Base-by-base conservation (phyloP, 805 yeast species). In the Metschnikowia cubensis region DNA sequence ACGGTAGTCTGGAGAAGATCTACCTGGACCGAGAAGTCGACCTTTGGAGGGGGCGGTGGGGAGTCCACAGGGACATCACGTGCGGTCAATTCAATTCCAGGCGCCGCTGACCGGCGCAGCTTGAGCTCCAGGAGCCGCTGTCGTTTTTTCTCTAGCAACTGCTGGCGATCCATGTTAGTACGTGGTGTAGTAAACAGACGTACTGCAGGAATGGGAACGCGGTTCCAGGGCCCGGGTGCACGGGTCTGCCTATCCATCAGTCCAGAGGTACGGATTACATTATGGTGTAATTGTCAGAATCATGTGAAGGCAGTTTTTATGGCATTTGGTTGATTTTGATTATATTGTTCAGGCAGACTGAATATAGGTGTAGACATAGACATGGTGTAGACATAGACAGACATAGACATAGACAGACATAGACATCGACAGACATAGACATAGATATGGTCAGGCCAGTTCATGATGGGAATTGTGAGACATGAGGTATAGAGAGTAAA, bases 131-230 rank as follows among this genome's bases (percentile, higher is more conserved):
- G 59, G 35, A 63, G 61, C 51, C 77, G 60, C 58, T 65, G 71
- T 39, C 75, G 59, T 50, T 73, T 73, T 54, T 71, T 70, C 49
- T 73, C 75, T 29, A 73, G 59, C 44, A 70, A 56, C 15, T 69
- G 56, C 51, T 68, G 74, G 52, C 76, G 57, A 49, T 69, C 73
- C 71, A 67, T 67, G 13, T 39, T n/a, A 37, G 37, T 38, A 39
- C 21, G 17, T 25, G 31, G 10, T 15, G 20, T n/a, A 33, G 51
- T 51, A 45, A 51, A 51, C 51, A 51, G 48, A 31, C 50, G 48
- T 44, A 43, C 55, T 52, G 55, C 55, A 52, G 49, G 45, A 45
- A 14, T 46, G 15, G 36, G 37, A 7, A 18, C 45, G 37, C 45
- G 45, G 10, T 8, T 15, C 11, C n/a, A 8, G 46, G 33, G 22